Evolutionary conservation across 225 moss, liverwort and hornwort genomes (phyloP).

Genomic region (Climacium dendroides): DNA sequence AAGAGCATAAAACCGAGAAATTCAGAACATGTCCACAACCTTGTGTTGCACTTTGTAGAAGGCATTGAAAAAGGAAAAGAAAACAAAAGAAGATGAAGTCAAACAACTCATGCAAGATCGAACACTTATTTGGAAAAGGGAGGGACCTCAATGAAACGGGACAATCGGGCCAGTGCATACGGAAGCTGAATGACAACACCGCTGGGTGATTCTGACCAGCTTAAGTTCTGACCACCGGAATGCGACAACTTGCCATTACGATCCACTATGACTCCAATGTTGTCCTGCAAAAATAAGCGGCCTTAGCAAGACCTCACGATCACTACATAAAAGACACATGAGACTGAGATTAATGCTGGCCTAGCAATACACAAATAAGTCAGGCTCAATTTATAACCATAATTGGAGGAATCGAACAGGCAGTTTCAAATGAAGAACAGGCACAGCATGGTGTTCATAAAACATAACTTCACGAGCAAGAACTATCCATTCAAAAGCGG

Average conservation of each 20-base stretch:
- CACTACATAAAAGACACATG: neutral
- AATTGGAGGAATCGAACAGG: neutral
- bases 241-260: slow-evolving; percentile 78
- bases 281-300: slow-evolving; percentile 47
- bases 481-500: neutral
- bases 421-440: neutral
- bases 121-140: neutral
- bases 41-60: neutral
- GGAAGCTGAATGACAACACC: slow-evolving; percentile 71
- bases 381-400: neutral
- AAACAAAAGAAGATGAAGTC: neutral
- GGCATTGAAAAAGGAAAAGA: neutral
- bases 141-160: slow-evolving; percentile 80
- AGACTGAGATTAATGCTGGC: neutral
- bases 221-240: slow-evolving; percentile 63
- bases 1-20: neutral
- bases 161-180: slow-evolving; percentile 81
- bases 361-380: neutral
- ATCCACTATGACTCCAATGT: slow-evolving; percentile 90
- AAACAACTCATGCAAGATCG: neutral
- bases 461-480: neutral
- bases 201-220: slow-evolving; percentile 91
- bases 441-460: neutral
- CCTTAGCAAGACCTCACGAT: neutral
- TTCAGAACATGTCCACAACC: neutral